These are phyloP conservation scores for Salix udensis DNA, from an alignment of 345 rosid species.

Conservation along the genomic window DNA sequence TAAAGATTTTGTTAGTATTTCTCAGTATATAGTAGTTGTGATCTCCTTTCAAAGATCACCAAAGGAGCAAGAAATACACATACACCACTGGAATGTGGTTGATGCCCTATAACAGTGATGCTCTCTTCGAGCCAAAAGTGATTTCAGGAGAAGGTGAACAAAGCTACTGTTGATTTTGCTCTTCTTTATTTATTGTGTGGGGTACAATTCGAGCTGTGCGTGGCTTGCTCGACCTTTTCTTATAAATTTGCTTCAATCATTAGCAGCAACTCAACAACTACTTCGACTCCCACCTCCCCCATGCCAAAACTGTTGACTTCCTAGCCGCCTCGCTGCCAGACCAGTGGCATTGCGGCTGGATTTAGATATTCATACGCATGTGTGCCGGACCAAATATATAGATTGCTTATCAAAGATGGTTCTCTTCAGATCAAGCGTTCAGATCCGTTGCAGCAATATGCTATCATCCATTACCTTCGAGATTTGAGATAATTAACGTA, in stretches of 20 bases:
- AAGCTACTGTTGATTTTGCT: not conserved
- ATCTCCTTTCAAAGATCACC: conserved; percentile 71
- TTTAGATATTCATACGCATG: not conserved
- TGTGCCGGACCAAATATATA: not conserved
- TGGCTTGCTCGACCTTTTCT: conserved; percentile 4
- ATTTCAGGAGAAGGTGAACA: conserved; percentile 32
- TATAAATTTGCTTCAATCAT: conserved; percentile 29
- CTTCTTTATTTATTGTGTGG: conserved; percentile 4
- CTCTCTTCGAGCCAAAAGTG: conserved; percentile 45
- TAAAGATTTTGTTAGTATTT: too few relatives aligned
- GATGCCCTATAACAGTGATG: conserved; percentile 43
- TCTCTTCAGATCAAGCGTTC: not conserved
- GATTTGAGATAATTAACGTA: not conserved
- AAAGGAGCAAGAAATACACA: conserved; percentile 50
- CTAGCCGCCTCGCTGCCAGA: not conserved
- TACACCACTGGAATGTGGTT: conserved; percentile 44
- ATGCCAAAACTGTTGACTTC: not conserved
- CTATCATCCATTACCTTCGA: not conserved
- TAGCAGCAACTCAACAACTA: conserved; percentile 20
- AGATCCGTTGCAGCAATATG: not conserved
- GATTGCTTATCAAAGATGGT: too few relatives aligned
- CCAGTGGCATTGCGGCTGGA: not conserved
- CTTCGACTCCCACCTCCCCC: conserved; percentile 23
- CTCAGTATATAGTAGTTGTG: not conserved
- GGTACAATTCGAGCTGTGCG: not conserved